These are phyloP conservation scores for Fusarium bactridioides DNA, from an alignment of 2,329 filamentous ascomycete genomes.

Conservation along the genomic window DNA sequence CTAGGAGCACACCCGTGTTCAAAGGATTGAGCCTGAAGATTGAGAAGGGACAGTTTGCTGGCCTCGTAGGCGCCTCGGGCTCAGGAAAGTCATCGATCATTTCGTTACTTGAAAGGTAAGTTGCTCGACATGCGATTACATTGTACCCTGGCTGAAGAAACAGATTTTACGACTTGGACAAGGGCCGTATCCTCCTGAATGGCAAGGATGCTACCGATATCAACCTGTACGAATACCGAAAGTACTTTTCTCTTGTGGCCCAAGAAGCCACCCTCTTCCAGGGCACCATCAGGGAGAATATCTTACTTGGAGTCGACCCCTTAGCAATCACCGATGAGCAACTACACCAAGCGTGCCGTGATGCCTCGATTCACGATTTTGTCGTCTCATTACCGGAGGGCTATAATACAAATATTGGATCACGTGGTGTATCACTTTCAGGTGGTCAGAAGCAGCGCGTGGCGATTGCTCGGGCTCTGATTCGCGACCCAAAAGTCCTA, in stretches of 20 bases:
- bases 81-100: slow-evolving; percentile 79
- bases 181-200: slow-evolving; percentile 72
- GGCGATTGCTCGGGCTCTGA: slow-evolving; percentile 73
- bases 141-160: neutral
- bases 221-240: slow-evolving; percentile 69
- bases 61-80: slow-evolving; percentile 73
- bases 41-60: slow-evolving; percentile 73
- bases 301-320: slow-evolving; percentile 69
- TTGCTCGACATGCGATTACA: neutral
- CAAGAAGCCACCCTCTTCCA: slow-evolving; percentile 79
- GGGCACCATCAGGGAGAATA: slow-evolving; percentile 74
- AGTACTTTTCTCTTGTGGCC: slow-evolving; percentile 72
- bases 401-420: slow-evolving; percentile 73
- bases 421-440: slow-evolving; percentile 70
- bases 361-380: slow-evolving; percentile 76
- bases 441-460: slow-evolving; percentile 79
- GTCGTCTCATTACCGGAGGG: slow-evolving; percentile 72
- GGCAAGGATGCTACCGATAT: slow-evolving; percentile 65
- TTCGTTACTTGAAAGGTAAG: slow-evolving; percentile 62
- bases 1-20: slow-evolving; percentile 65
- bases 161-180: slow-evolving; percentile 74
- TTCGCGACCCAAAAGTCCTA: slow-evolving; percentile 70
- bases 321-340: slow-evolving; percentile 59
- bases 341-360: slow-evolving; percentile 62
- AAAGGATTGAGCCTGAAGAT: slow-evolving; percentile 69